These are phyloP conservation scores for Rhytidiadelphus loreus DNA, from an alignment of 225 moss, liverwort and hornwort species.

Conservation along the genomic window DNA sequence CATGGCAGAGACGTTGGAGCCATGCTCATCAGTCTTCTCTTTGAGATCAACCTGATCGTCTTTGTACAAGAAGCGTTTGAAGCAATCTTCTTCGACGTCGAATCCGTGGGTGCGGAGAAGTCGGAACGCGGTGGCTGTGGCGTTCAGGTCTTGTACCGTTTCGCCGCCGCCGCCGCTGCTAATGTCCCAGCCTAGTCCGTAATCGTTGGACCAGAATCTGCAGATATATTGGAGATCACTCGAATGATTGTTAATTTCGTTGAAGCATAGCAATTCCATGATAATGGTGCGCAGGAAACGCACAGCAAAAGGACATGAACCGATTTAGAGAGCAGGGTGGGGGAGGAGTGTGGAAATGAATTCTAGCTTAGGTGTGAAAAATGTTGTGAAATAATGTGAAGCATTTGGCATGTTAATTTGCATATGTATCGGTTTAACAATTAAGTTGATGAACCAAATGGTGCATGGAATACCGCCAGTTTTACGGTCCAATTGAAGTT, in stretches of 20 bases:
- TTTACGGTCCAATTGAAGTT: too few relatives aligned
- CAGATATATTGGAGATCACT: background rate
- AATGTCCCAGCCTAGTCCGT: background rate
- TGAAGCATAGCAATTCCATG: background rate
- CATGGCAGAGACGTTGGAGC: slow-evolving; percentile 14
- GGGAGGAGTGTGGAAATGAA: too few relatives aligned
- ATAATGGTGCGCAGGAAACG: background rate
- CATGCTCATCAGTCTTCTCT: background rate
- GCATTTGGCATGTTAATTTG: too few relatives aligned
- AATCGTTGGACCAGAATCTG: slow-evolving; percentile 24
- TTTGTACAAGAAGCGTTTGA: slow-evolving; percentile 16
- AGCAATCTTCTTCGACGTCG: slow-evolving; percentile 31
- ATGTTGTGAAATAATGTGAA: too few relatives aligned
- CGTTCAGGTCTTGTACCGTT: slow-evolving; percentile 27
- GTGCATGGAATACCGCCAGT: too few relatives aligned
- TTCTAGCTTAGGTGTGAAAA: too few relatives aligned
- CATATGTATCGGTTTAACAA: too few relatives aligned
- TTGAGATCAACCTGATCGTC: slow-evolving; percentile 7
- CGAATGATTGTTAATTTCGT: background rate
- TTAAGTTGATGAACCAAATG: too few relatives aligned
- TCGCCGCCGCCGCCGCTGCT: background rate
- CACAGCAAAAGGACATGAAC: background rate
- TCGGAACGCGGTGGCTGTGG: slow-evolving; percentile 47
- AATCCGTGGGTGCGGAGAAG: slow-evolving; percentile 48
- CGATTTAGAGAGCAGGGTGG: too few relatives aligned